A percentile compares a stretch with the other conserved stretches of the same genome.
These are phyloP conservation scores for Phlyctochytrium arcticum DNA, from an alignment of 192 early-diverging fungal genomes.

Conservation along the genomic window DNA sequence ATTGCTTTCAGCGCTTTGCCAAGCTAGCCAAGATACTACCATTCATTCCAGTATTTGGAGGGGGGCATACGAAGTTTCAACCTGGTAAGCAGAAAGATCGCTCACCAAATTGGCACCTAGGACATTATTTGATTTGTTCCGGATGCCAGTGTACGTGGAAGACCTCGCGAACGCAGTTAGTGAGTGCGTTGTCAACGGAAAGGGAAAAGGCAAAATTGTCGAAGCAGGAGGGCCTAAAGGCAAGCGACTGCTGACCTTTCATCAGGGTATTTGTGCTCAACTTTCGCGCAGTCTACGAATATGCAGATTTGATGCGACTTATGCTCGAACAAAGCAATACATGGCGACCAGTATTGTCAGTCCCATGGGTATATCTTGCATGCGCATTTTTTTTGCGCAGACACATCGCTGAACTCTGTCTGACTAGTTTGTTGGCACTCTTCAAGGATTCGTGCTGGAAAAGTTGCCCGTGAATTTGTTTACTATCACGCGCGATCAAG, in stretches of 20 bases:
- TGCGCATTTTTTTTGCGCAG: neutral
- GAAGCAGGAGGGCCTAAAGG: slow-evolving; percentile 4
- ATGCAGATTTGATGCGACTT: neutral
- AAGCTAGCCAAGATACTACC: neutral
- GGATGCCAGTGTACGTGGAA: neutral
- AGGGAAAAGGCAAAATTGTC: neutral
- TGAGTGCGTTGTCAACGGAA: neutral
- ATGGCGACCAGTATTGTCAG: slow-evolving; percentile 2
- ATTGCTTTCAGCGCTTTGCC: slow-evolving; percentile 8
- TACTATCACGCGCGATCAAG: slow-evolving; percentile 5
- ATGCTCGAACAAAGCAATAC: neutral
- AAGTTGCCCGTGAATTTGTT: neutral
- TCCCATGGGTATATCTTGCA: neutral
- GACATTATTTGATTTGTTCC: no score
- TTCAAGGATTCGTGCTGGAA: slow-evolving; percentile 2
- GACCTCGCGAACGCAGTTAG: neutral
- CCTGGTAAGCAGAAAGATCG: no score
- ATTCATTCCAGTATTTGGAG: slow-evolving; percentile 9
- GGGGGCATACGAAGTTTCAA: slow-evolving; percentile 3
- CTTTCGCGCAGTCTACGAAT: slow-evolving; percentile 1
- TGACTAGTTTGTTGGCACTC: neutral
- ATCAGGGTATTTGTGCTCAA: no score
- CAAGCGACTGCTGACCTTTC: no score
- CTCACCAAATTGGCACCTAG: no score
- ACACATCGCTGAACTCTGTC: neutral